A percentile compares a stretch with the other conserved stretches of the same genome.
phyloP scores from a whole-genome alignment of 148 eudicot genomes.

The Amaranthus cruentus region DNA sequence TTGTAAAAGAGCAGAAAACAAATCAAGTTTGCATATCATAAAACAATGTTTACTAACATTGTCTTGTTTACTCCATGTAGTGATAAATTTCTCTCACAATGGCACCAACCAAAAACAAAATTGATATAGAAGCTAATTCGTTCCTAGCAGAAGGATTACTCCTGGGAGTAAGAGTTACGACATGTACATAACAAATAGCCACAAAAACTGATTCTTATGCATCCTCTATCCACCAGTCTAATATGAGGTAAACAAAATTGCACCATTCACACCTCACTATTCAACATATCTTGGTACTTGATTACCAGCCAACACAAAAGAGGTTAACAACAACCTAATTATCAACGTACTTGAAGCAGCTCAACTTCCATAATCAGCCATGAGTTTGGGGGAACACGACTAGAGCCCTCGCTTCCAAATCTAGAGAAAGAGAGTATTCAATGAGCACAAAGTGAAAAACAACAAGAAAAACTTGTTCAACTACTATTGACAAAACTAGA shows the following conservation, averaged over 20 bases:
- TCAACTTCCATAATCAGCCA: slow-evolving; percentile 77
- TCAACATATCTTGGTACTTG: neutral
- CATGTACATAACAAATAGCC: slow-evolving; percentile 6
- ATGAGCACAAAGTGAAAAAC: neutral
- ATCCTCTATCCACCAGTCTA: neutral
- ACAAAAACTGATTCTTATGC: neutral
- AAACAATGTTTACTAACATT: too few species aligned
- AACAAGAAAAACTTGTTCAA: neutral
- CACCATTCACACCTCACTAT: neutral
- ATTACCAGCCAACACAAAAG: neutral
- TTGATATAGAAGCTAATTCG: too few species aligned
- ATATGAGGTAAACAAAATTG: neutral
- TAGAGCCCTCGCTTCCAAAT: slow-evolving; percentile 44
- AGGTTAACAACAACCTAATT: neutral
- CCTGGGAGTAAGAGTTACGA: too few species aligned
- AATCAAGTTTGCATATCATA: too few species aligned
- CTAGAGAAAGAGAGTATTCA: slow-evolving; percentile 30
- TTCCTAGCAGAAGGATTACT: too few species aligned
- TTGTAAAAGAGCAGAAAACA: too few species aligned
- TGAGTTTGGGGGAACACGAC: slow-evolving; percentile 66
- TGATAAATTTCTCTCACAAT: too few species aligned
- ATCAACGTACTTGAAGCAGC: slow-evolving; percentile 44
- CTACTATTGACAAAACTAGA: neutral
- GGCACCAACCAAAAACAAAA: too few species aligned
- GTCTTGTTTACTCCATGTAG: too few species aligned